Percentiles rank a stretch among this genome's conserved stretches.
phyloP scores from a whole-genome alignment of 805 yeast genomes.

The Barnettozyma botsteinii region DNA sequence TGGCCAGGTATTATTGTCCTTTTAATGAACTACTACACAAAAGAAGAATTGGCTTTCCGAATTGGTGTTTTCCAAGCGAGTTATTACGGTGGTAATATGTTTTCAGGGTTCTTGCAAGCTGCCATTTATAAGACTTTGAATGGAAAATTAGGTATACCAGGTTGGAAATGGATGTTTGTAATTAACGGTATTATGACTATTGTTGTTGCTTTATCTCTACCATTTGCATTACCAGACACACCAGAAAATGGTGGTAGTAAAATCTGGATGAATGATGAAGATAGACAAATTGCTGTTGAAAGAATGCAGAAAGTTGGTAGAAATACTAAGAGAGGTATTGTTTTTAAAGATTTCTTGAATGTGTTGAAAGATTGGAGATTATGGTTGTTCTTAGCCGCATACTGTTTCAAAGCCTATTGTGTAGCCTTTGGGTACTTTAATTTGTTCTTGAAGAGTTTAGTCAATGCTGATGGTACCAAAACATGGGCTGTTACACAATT shows the following conservation, averaged over 20 bases:
- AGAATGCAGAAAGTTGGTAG: slow-evolving; percentile 16
- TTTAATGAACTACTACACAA: slow-evolving; percentile 31
- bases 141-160: slow-evolving; percentile 8
- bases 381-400: slow-evolving; percentile 14
- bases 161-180: slow-evolving; percentile 17
- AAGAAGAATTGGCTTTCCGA: slow-evolving; percentile 31
- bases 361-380: slow-evolving; percentile 10
- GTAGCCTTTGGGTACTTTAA: slow-evolving; percentile 12
- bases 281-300: slow-evolving; percentile 26
- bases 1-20: slow-evolving; percentile 38
- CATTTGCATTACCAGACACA: slow-evolving; percentile 33
- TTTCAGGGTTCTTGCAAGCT: slow-evolving; percentile 34
- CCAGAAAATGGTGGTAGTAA: slow-evolving; percentile 25
- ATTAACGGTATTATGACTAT: slow-evolving; percentile 17
- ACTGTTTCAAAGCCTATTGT: slow-evolving; percentile 9
- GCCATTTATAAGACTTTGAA: slow-evolving; percentile 6
- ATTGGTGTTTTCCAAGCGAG: slow-evolving; percentile 22
- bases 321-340: slow-evolving; percentile 11
- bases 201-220: slow-evolving; percentile 30
- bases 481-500: slow-evolving; percentile 10
- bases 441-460: slow-evolving; percentile 15
- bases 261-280: slow-evolving; percentile 29
- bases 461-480: slow-evolving; percentile 12
- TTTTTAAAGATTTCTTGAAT: slow-evolving; percentile 2
- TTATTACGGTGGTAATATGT: slow-evolving; percentile 16